Percentiles rank a stretch among this genome's conserved stretches.
These are phyloP conservation scores for Macrotyloma uniflorum DNA, from an alignment of 306 rosid species.

Conservation along the genomic window DNA sequence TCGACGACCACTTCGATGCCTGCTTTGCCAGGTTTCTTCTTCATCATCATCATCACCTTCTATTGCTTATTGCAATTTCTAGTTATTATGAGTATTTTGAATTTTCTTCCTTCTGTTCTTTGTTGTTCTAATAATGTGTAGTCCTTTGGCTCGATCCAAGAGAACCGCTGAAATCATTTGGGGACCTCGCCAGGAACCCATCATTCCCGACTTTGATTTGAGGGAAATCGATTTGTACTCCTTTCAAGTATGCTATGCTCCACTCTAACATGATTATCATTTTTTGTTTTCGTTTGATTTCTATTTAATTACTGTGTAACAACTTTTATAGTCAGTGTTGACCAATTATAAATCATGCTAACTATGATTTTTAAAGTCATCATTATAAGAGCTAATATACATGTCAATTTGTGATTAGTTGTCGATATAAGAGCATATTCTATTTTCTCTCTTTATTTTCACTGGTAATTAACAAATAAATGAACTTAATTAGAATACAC, in stretches of 20 bases:
- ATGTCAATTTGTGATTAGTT: neutral
- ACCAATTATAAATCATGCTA: neutral
- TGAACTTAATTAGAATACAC: neutral
- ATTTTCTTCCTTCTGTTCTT: neutral
- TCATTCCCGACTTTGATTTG: slow-evolving; percentile 64
- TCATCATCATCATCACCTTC: neutral
- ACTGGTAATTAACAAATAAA: neutral
- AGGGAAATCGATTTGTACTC: slow-evolving; percentile 94
- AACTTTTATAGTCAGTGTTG: neutral
- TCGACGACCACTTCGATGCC: slow-evolving; percentile 69
- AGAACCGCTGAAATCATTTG: slow-evolving; percentile 92
- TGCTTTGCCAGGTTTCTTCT: slow-evolving; percentile 77
- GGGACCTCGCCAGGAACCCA: slow-evolving; percentile 61
- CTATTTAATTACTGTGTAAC: too few relatives aligned
- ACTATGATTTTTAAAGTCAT: neutral
- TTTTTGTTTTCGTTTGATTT: too few relatives aligned
- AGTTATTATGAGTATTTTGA: neutral
- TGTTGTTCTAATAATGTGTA: neutral
- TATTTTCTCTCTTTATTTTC: neutral
- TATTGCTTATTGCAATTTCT: neutral
- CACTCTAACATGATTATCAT: neutral
- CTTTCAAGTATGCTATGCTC: slow-evolving; percentile 73
- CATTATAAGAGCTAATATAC: neutral
- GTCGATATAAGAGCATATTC: neutral
- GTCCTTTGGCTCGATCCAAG: slow-evolving; percentile 82